Base-by-base conservation (phyloP, 805 yeast species). In the Starmerella apis region DNA sequence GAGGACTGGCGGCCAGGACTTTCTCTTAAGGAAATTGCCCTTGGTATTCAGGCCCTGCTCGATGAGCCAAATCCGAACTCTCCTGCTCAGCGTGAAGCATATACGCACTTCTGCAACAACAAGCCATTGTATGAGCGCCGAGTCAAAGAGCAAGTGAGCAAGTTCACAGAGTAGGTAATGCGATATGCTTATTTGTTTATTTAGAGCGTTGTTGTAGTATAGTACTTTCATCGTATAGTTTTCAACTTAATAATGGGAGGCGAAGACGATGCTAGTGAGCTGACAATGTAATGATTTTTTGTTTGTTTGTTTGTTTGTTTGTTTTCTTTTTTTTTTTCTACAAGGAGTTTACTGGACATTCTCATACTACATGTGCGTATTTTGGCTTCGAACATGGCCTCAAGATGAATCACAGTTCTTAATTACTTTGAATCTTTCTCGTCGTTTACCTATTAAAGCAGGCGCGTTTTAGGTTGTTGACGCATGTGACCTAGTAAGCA, bases 1-100 rank as follows among this genome's bases (percentile, higher is more conserved):
- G 94, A 88, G 66, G 97, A 86, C 66, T 92, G 99, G 99, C 78
- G 95, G 62, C 98, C 99, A 0, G 95, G 96, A 8, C 83, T 90
- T 58, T 85, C 95, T 14, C 68, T 90, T 57, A 87, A 86, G 63
- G 95, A 90, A 64, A 82, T 92, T 51, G 81, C 83, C 1, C 70
- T 87, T 54, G 99, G 98, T 4, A 80, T 92, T 46, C 99, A 92
- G 67, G 96, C 88, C 65, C 73, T 92, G 49, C 71, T 92, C 53
- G 85, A 83, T 61, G 75, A 80, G 32, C 99, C 99, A 32, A 92
- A 92, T 63, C 94, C 95, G 20, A 81, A 81, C 54, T 87, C 96
- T 0, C 98, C 98, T 2, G 98, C 98, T 0, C 98, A 92, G 68
- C 92, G 86, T 57, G 94, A 94, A 3, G 97, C 98, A 1, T 92